Evolutionary conservation across 495 filamentous ascomycete genomes (phyloP), one percentile per base, ranked within the genome.

Genomic region (Penicillium subrubescens): DNA sequence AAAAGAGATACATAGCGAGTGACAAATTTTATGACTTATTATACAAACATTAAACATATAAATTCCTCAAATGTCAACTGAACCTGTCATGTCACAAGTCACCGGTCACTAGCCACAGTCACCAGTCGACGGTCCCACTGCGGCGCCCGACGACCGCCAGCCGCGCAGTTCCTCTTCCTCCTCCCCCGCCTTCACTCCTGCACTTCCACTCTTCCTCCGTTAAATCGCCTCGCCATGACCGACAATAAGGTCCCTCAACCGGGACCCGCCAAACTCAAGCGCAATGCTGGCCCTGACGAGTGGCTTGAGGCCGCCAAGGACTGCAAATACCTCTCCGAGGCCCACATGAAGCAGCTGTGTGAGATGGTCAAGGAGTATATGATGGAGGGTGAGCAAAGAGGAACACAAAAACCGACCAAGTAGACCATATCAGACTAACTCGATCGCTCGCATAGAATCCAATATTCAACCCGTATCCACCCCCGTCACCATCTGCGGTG

Each of bases 281-380:
- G 88, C 33, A 89, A 89, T 73, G 91, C 92, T 46, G 92, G 92
- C 21, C 89, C 94, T n/a, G 92, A 96, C 71, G 93, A 98, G 80
- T 99, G 95, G 95, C 87, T 98, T 17, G 90, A 93, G 71, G 90
- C 92, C 69, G 95, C 95, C 43, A 97, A 96, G 76, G 90, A 94
- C 73, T 98, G 96, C 83, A 93, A 96, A 73, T 97, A 97, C 75
- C 86, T 99, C 19, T 94, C 94, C 7, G 95, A 99, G 79, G 79
- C 87, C 44, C 92, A 93, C 70, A 99, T 99, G 95, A 99, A 99
- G 82, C 90, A 96, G 75, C 84, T 99, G 19, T 99, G 95, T 78
- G 95, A 99, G 82, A 96, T 96, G 64, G 94, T 97, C 63, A 99
- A 99, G 82, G 96, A 98, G 77, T 93, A 89, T 63, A 83, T 98